Base-by-base conservation (phyloP, 805 yeast genomes). In the Lipomyces kockii region DNA sequence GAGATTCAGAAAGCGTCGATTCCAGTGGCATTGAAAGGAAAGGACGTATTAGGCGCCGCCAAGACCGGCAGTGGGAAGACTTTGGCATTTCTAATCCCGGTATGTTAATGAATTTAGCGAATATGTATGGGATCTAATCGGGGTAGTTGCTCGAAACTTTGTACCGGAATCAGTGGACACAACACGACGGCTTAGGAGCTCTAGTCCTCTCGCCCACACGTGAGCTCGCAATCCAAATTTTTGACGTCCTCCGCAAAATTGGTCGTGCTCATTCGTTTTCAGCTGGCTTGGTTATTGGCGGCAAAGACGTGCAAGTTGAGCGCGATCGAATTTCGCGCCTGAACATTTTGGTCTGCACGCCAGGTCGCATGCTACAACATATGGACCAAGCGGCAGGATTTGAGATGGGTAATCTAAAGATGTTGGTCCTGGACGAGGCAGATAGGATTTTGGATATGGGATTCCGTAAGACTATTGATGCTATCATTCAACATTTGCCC, bases 391-490 rank as follows among this genome's bases (percentile, higher is more conserved):
- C 97, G 7, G 89, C 89, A 0, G 92, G 92, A 0, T 84, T 92
- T 77, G 93, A 89, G 73, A 80, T 89, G 9, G 81, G 87, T 27
- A 91, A 90, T 75, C 79, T 92, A 68, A 94, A 92, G 78, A 85
- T 89, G 76, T 79, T 92, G 57, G 92, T 92, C 1, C 78, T 92
- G 62, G 98, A 92, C 78, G 98, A 92, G 78, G 97, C 97, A 0
- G 98, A 92, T 76, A 82, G 97, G 72, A 91, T 95, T 74, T 80
- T 92, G 73, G 98, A 92, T 78, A 91, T 93, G 97, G 97, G 97
- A 7, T 92, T 92, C 83, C 88, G 87, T 76, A 86, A 86, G 73
- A 89, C 95, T 56, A 79, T 92, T 68, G 97, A 93, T 76, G 89
- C 89, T 37, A 92, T 92, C 63, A 79, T 92, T 34, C 85, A 86